phyloP scores from a whole-genome alignment of 2,329 filamentous ascomycete species.

The Botrytis tulipae region DNA sequence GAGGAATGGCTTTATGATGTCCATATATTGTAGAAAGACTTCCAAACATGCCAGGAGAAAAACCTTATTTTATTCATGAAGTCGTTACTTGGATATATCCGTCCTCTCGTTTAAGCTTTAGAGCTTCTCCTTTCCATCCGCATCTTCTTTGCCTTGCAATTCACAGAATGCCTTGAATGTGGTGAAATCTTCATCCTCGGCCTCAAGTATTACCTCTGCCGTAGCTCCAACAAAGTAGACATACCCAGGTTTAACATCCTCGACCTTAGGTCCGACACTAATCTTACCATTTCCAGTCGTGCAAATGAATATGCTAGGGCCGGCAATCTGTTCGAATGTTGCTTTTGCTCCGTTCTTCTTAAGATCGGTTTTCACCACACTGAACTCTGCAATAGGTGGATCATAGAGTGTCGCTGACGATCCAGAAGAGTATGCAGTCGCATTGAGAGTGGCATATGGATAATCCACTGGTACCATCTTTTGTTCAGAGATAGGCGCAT shows the following conservation, averaged over 20 bases:
- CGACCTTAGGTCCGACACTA: constrained; percentile 75
- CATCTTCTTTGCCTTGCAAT: constrained; percentile 51
- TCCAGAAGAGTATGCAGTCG: constrained; percentile 73
- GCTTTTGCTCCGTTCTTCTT: constrained; percentile 71
- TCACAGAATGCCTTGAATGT: constrained; percentile 96
- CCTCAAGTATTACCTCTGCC: constrained; percentile 79
- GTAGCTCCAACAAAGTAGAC: constrained; percentile 86
- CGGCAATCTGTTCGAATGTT: constrained; percentile 82
- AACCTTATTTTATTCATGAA: not conserved
- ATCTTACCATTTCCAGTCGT: constrained; percentile 81
- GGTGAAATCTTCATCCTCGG: constrained; percentile 68
- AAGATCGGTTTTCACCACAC: constrained; percentile 77
- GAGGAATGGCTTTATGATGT: not conserved
- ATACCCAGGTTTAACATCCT: constrained; percentile 70
- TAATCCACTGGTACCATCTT: constrained; percentile 88
- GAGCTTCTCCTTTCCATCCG: constrained; percentile 32
- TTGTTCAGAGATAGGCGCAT: constrained; percentile 90
- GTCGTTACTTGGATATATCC: constrained; percentile 5
- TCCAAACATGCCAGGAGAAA: not conserved
- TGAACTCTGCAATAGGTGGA: constrained; percentile 95
- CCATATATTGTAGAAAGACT: not conserved
- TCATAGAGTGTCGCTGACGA: constrained; percentile 79
- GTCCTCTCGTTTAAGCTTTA: constrained; percentile 17
- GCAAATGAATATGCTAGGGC: constrained; percentile 91
- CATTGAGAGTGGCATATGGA: constrained; percentile 79